Evolutionary conservation across 2,329 filamentous ascomycete species (phyloP).

Genomic region (Mariannaea sp.): DNA sequence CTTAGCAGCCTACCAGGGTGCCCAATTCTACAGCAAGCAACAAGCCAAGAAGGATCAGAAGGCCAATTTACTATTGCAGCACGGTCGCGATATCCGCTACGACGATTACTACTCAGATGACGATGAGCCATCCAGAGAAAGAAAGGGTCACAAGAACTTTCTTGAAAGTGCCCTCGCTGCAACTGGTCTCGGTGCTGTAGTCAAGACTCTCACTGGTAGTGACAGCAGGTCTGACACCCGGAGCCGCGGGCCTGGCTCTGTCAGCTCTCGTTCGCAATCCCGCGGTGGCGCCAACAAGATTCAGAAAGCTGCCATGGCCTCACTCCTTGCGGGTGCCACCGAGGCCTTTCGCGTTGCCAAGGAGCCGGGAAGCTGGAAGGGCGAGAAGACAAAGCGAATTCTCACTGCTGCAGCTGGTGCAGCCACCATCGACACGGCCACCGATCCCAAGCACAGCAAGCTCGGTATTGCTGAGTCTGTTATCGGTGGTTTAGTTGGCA

Average conservation of each 20-base stretch:
- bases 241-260: slow-evolving; percentile 53
- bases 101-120: slow-evolving; percentile 63
- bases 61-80: slow-evolving; percentile 58
- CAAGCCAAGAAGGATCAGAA: slow-evolving; percentile 61
- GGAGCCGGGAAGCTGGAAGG: slow-evolving; percentile 86
- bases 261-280: slow-evolving; percentile 60
- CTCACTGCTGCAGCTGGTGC: slow-evolving; percentile 86
- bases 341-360: slow-evolving; percentile 92
- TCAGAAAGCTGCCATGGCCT: slow-evolving; percentile 88
- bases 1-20: slow-evolving; percentile 66
- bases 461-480: slow-evolving; percentile 85
- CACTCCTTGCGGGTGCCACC: slow-evolving; percentile 84
- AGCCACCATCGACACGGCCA: slow-evolving; percentile 80
- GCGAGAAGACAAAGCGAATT: slow-evolving; percentile 88
- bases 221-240: slow-evolving; percentile 49
- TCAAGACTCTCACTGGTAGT: slow-evolving; percentile 61
- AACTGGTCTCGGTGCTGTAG: slow-evolving; percentile 64
- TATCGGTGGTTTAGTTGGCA: slow-evolving; percentile 84
- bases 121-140: slow-evolving; percentile 58
- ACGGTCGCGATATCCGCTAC: slow-evolving; percentile 57
- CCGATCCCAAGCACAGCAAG: slow-evolving; percentile 77
- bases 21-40: slow-evolving; percentile 66
- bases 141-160: slow-evolving; percentile 67
- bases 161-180: slow-evolving; percentile 66
- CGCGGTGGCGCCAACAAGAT: slow-evolving; percentile 63